A percentile compares a stretch with the other conserved stretches of the same genome.
Evolutionary conservation across 2,329 filamentous ascomycete species (phyloP).

Genomic region (Ceratocystis harringtonii): DNA sequence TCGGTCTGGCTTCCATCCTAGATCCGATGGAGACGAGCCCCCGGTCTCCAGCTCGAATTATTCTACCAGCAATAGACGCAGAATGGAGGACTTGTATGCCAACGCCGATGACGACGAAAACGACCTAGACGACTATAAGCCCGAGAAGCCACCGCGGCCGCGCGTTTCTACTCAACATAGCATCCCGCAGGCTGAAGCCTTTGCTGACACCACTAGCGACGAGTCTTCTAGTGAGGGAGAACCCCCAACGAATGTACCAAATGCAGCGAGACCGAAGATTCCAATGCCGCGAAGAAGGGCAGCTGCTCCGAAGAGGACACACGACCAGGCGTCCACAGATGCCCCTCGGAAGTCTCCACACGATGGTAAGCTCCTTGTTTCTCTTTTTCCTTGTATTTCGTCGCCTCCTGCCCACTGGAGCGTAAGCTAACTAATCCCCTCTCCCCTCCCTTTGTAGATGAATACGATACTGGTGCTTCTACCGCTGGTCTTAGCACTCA

Average conservation of each 20-base stretch:
- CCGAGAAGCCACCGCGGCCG: conserved; percentile 9
- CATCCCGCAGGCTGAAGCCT: conserved; percentile 11
- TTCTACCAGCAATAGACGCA: conserved; percentile 25
- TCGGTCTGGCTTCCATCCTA: conserved; percentile 35
- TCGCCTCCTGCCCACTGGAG: too few species aligned
- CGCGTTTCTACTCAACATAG: neutral
- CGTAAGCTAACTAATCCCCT: neutral
- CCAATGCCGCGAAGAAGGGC: conserved; percentile 7
- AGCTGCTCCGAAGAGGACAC: neutral
- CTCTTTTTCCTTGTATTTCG: neutral
- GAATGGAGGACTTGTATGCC: conserved; percentile 6
- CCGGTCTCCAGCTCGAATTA: conserved; percentile 37
- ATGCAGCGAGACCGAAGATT: conserved; percentile 5
- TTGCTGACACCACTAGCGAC: conserved; percentile 13
- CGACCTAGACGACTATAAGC: conserved; percentile 6
- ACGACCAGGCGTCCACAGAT: neutral
- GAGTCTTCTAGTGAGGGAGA: conserved; percentile 10
- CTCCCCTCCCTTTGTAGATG: neutral
- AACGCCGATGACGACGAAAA: conserved; percentile 1
- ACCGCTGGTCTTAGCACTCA: neutral
- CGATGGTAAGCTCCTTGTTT: neutral
- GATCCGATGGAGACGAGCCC: conserved; percentile 39
- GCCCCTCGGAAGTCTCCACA: conserved; percentile 5
- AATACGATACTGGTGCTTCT: conserved; percentile 1
- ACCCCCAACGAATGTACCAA: neutral